phyloP scores from a whole-genome alignment of 495 filamentous ascomycete species.

The Penicillium herquei region DNA sequence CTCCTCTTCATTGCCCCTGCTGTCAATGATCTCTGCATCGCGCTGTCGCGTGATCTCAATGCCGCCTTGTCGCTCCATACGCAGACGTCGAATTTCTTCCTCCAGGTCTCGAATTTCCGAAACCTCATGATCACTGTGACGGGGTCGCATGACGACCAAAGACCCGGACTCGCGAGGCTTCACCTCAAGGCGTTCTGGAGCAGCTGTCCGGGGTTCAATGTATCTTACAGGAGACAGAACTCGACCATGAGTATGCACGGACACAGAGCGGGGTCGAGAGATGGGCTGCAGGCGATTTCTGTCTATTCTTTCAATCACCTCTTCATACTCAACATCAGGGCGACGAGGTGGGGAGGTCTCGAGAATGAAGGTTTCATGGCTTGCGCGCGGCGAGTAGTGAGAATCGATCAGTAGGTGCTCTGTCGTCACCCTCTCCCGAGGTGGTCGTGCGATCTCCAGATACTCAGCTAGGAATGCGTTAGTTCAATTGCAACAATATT shows the following conservation, averaged over 20 bases:
- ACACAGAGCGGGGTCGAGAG: slow-evolving; percentile 40
- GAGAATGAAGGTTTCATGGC: slow-evolving; percentile 28
- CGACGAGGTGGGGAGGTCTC: slow-evolving; percentile 32
- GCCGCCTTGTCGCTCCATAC: slow-evolving; percentile 40
- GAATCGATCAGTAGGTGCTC: slow-evolving; percentile 31
- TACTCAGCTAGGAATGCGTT: slow-evolving; percentile 24
- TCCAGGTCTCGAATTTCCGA: slow-evolving; percentile 57
- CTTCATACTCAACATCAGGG: slow-evolving; percentile 26
- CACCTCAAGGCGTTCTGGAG: slow-evolving; percentile 42
- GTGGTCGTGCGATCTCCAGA: slow-evolving; percentile 27
- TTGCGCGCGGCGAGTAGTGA: slow-evolving; percentile 25
- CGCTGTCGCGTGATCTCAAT: slow-evolving; percentile 49
- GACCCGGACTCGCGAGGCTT: slow-evolving; percentile 49
- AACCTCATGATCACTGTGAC: slow-evolving; percentile 53
- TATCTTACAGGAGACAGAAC: slow-evolving; percentile 32
- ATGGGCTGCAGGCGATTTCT: slow-evolving; percentile 12
- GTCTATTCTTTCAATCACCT: slow-evolving; percentile 15
- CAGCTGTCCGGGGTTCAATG: slow-evolving; percentile 26
- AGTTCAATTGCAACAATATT: not conserved
- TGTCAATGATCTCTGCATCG: slow-evolving; percentile 37
- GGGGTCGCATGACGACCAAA: slow-evolving; percentile 55
- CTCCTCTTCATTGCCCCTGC: slow-evolving; percentile 50
- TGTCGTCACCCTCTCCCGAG: slow-evolving; percentile 26
- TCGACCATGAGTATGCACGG: slow-evolving; percentile 36
- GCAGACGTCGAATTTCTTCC: slow-evolving; percentile 43